A percentile compares a stretch with the other conserved stretches of the same genome.
phyloP scores from a whole-genome alignment of 345 rosid genomes.

The Salix brachista region DNA sequence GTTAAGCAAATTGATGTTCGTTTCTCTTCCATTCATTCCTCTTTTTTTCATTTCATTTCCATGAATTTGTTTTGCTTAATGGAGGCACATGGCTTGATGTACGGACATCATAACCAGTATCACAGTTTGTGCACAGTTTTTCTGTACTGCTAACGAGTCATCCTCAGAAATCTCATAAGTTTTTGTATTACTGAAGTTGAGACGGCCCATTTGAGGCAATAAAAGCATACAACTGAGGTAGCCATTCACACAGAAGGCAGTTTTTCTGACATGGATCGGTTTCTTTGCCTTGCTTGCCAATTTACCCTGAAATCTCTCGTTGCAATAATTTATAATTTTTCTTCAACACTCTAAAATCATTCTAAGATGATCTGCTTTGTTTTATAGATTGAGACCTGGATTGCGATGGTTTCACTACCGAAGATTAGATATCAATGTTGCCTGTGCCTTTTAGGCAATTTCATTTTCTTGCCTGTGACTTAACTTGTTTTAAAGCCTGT shows the following conservation, averaged over 20 bases:
- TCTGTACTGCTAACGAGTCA: background rate
- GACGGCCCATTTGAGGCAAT: background rate
- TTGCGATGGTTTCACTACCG: no score
- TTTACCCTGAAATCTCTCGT: background rate
- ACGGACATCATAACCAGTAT: background rate
- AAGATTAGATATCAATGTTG: no score
- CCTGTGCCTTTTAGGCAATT: background rate
- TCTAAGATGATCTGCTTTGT: background rate
- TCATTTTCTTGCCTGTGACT: no score
- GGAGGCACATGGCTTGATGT: slow-evolving; percentile 14
- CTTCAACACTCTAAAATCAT: background rate
- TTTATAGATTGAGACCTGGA: no score
- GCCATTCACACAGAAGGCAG: background rate
- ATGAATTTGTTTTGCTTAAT: background rate
- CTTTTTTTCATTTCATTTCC: background rate
- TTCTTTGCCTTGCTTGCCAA: background rate
- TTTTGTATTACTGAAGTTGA: background rate
- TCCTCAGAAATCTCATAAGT: background rate
- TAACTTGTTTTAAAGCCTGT: background rate
- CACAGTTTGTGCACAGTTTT: slow-evolving; percentile 12
- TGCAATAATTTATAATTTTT: background rate
- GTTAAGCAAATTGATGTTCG: background rate
- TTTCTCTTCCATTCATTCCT: background rate
- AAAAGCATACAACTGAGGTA: background rate
- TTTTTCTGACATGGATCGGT: background rate